These are phyloP conservation scores for Mesotaenium endlicherianum DNA, from an alignment of 139 green algal species.

Conservation along the genomic window DNA sequence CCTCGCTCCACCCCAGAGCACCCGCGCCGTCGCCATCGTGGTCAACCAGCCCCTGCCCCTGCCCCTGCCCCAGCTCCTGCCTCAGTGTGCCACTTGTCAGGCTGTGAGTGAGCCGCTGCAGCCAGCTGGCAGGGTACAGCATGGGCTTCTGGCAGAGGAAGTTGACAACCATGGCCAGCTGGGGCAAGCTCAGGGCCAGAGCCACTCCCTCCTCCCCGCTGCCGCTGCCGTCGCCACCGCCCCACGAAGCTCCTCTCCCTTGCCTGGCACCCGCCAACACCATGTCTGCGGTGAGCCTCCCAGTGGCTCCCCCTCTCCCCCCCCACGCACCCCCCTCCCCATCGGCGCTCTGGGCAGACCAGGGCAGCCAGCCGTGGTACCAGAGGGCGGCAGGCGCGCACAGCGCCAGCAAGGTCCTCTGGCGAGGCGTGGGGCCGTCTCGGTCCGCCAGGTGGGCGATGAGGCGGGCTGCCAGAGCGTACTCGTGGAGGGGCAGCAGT, in stretches of 20 bases:
- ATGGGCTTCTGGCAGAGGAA: constrained; percentile 26
- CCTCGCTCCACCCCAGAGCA: constrained; percentile 1
- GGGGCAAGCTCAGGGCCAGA: constrained; percentile 4
- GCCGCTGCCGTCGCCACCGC: no score
- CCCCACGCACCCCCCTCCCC: not conserved
- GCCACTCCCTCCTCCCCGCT: no score
- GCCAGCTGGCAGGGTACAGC: constrained; percentile 13
- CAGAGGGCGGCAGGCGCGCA: no score
- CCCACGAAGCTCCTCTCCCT: no score
- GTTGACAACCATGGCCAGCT: constrained; percentile 26
- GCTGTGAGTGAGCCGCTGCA: constrained; percentile 25
- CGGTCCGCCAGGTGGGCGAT: no score
- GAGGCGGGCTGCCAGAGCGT: no score
- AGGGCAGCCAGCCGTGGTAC: no score
- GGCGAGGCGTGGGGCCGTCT: no score
- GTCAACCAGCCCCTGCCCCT: not conserved
- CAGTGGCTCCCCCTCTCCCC: not conserved
- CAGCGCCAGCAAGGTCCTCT: no score
- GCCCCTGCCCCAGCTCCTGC: not conserved
- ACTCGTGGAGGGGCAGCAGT: no score
- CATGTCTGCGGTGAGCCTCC: not conserved
- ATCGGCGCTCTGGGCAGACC: no score
- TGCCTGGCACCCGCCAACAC: no score
- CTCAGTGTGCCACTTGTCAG: not conserved
- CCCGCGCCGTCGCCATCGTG: not conserved